Percentiles rank a stretch among this genome's conserved stretches.
Evolutionary conservation across 495 filamentous ascomycete genomes (phyloP).

Genomic region (Tetracladium marchalianum): DNA sequence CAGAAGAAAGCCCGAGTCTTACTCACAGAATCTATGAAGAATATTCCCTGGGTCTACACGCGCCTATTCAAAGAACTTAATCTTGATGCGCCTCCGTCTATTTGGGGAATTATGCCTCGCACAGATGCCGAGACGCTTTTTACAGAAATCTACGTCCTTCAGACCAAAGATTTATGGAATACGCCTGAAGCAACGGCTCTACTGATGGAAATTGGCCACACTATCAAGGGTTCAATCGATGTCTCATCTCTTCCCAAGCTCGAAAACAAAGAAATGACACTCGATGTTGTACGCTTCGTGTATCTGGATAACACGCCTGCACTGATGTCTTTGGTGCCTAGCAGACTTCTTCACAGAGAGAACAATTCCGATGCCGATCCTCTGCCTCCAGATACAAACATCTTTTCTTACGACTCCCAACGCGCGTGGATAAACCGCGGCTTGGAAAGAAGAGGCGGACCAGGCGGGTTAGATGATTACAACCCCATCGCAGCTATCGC

Average conservation of each 20-base stretch:
- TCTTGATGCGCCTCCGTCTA: conserved; percentile 58
- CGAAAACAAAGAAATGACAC: conserved; percentile 41
- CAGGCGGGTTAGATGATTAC: conserved; percentile 3
- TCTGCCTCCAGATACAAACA: conserved; percentile 48
- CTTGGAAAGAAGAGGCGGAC: neutral
- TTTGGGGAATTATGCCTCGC: conserved; percentile 72
- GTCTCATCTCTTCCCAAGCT: conserved; percentile 26
- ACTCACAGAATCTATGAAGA: conserved; percentile 54
- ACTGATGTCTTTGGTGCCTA: conserved; percentile 51
- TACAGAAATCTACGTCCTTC: conserved; percentile 67
- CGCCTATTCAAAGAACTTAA: conserved; percentile 68
- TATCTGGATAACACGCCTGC: conserved; percentile 62
- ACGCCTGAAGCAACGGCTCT: conserved; percentile 61
- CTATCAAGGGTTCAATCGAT: conserved; percentile 34
- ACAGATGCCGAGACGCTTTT: conserved; percentile 62
- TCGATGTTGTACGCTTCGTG: conserved; percentile 67
- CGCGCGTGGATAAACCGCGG: neutral
- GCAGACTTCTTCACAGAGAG: conserved; percentile 32
- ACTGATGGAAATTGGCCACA: conserved; percentile 57
- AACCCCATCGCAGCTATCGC: conserved; percentile 15
- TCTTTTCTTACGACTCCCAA: conserved; percentile 28
- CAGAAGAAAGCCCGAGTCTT: conserved; percentile 49
- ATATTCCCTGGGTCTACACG: conserved; percentile 72
- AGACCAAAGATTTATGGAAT: conserved; percentile 85
- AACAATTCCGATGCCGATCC: conserved; percentile 60